These are phyloP conservation scores for Colletotrichum zoysiae DNA, from an alignment of 2,329 filamentous ascomycete genomes.

Conservation along the genomic window DNA sequence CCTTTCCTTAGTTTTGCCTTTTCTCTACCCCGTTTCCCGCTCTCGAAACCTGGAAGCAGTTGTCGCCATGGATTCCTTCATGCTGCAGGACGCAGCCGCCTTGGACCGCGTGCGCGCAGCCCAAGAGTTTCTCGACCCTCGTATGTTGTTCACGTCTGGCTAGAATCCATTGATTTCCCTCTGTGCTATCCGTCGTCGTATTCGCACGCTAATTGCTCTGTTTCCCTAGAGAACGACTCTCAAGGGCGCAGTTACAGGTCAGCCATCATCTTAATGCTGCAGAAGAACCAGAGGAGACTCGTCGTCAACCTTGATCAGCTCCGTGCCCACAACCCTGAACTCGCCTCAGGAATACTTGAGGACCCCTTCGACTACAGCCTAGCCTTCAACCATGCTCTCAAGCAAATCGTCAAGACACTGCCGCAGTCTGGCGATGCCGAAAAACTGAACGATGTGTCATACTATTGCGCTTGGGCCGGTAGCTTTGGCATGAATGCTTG, in stretches of 20 bases:
- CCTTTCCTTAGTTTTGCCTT: background rate
- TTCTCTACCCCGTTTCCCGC: background rate
- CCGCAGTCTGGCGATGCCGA: slow-evolving; percentile 82
- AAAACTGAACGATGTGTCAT: slow-evolving; percentile 81
- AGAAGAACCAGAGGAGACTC: slow-evolving; percentile 74
- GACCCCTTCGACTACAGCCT: slow-evolving; percentile 89
- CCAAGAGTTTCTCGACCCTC: slow-evolving; percentile 93
- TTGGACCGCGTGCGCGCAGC: slow-evolving; percentile 87
- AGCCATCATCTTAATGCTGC: slow-evolving; percentile 84
- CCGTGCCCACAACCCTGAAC: slow-evolving; percentile 84
- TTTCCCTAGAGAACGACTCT: slow-evolving; percentile 58
- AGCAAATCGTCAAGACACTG: slow-evolving; percentile 86
- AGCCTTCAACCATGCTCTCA: slow-evolving; percentile 91
- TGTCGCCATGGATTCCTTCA: slow-evolving; percentile 74
- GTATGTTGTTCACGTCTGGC: slow-evolving; percentile 67
- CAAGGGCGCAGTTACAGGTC: slow-evolving; percentile 82
- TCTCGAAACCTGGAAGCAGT: background rate
- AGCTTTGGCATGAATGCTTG: slow-evolving; percentile 96
- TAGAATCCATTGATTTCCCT: slow-evolving; percentile 16
- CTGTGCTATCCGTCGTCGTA: slow-evolving; percentile 31
- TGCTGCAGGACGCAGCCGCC: slow-evolving; percentile 87
- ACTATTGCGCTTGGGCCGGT: slow-evolving; percentile 97
- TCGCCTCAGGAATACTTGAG: slow-evolving; percentile 83
- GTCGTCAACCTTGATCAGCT: slow-evolving; percentile 90
- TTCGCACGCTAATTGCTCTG: slow-evolving; percentile 40